Percentiles rank a stretch among this genome's conserved stretches.
Conservation (phyloP, 805 yeast species). For the Huiozyma sinensis region DNA sequence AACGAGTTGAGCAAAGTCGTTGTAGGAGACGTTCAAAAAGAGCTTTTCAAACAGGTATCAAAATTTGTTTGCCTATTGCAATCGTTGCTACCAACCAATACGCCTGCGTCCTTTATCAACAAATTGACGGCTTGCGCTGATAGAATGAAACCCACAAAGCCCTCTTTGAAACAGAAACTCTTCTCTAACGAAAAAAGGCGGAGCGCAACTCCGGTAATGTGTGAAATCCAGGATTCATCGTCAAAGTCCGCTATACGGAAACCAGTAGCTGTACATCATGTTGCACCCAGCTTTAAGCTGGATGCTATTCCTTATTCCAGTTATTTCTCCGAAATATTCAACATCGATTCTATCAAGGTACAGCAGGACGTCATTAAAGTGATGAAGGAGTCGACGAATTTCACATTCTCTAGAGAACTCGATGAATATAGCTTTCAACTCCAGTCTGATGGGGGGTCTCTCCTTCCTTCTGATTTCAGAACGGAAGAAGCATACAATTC, state of each 20-base stretch:
- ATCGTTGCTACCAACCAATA: constrained; percentile 8
- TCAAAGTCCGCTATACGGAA: background rate
- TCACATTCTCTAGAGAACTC: constrained; percentile 14
- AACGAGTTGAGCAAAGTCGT: constrained; percentile 38
- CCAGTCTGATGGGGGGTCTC: constrained; percentile 22
- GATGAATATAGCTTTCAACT: constrained; percentile 3
- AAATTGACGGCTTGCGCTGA: constrained; percentile 36
- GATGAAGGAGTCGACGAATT: constrained; percentile 9
- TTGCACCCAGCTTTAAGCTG: constrained; percentile 41
- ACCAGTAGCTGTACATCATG: background rate
- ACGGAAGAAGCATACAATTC: constrained; percentile 23
- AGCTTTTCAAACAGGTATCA: constrained; percentile 17
- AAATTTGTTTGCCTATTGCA: constrained; percentile 17
- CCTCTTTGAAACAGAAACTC: background rate
- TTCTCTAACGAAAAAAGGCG: background rate
- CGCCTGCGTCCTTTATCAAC: constrained; percentile 17
- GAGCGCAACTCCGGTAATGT: constrained; percentile 1
- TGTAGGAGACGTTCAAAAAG: constrained; percentile 16
- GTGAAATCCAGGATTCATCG: background rate
- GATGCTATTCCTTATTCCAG: constrained; percentile 44
- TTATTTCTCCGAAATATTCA: constrained; percentile 41
- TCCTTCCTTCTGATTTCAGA: constrained; percentile 30
- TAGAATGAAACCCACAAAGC: background rate
- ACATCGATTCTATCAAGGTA: constrained; percentile 35
- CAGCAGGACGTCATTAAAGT: constrained; percentile 42